phyloP scores from a whole-genome alignment of 192 early-diverging fungal genomes.

The Coemansia sp. region DNA sequence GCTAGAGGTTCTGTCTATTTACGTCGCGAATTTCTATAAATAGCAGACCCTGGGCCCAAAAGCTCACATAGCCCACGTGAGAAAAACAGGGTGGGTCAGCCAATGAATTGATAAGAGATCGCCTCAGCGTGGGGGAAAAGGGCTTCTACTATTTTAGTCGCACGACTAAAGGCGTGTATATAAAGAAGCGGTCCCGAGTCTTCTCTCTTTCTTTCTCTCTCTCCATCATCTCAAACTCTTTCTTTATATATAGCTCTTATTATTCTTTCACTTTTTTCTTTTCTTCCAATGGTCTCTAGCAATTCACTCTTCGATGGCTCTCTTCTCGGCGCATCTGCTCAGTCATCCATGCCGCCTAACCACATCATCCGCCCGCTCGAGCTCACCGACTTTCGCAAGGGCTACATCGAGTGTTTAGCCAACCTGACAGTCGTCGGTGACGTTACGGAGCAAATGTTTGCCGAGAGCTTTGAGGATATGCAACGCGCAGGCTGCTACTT shows the following conservation, averaged over 20 bases:
- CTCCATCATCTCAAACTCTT: constrained; percentile 1
- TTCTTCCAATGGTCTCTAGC: constrained; percentile 34
- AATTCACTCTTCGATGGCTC: constrained; percentile 43
- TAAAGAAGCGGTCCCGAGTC: constrained; percentile 7
- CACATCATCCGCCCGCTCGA: constrained; percentile 78
- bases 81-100: not conserved
- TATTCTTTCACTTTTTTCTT: not conserved
- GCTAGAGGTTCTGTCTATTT: not conserved
- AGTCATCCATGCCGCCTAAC: constrained; percentile 61
- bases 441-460: constrained; percentile 69
- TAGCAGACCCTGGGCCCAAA: not conserved
- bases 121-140: not conserved
- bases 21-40: not conserved
- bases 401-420: constrained; percentile 65
- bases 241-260: not conserved
- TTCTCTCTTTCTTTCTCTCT: not conserved
- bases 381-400: constrained; percentile 79
- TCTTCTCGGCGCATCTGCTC: constrained; percentile 71
- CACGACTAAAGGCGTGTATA: not conserved
- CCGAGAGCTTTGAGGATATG: constrained; percentile 78
- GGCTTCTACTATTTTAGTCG: not conserved
- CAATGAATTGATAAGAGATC: not conserved
- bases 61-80: not conserved
- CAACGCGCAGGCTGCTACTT: constrained; percentile 68
- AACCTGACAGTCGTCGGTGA: constrained; percentile 81